Base-by-base conservation (phyloP, 2,329 filamentous ascomycete species). In the Pseudogymnoascus sp. region DNA sequence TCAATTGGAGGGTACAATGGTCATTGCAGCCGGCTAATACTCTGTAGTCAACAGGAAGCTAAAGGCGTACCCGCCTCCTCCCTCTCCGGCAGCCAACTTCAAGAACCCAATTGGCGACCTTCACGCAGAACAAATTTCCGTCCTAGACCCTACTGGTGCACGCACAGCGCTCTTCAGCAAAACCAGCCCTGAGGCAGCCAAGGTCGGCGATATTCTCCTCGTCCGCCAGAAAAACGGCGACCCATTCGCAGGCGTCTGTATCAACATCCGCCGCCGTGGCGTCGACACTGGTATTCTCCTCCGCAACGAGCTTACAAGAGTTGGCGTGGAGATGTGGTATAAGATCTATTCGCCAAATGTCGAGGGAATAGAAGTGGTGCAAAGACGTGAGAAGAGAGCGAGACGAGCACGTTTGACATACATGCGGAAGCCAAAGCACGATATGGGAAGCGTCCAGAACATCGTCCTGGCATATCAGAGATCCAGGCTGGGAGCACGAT, bases 241-340 rank as follows among this genome's bases (percentile, higher is more conserved):
- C 75, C 91, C 93, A 6, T 97, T 97, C 74, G 85, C 92, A 1
- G 95, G 95, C 42, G 91, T 95, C 13, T 89, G 90, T 71, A 81
- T 99, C 73, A 89, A 89, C 73, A 93, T 99, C 74, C 89, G 93
- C 63, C 83, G 91, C 62, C 83, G 89, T n/a, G 92, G 92, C 65
- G 84, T 95, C 65, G 93, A 97, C 78, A 96, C 91, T 2, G 89
- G 90, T 4, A 88, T 99, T 63, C 79, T 96, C 65, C 81, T 99
- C 65, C 85, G 95, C 63, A 93, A 93, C 70, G 87, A 96, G 73
- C 79, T 99, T 70, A 93, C 91, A 68, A 85, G 90, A 70, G 85
- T 96, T 6, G 90, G 91, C 65, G 91, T 96, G 65, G 95, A 99
- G 83, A 95, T 96, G 91, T 96, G 91, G 88, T 92, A 90, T 77